Percentiles rank a stretch among this genome's conserved stretches.
phyloP scores from a whole-genome alignment of 2,329 filamentous ascomycete species.

The Emergomyces africanus region DNA sequence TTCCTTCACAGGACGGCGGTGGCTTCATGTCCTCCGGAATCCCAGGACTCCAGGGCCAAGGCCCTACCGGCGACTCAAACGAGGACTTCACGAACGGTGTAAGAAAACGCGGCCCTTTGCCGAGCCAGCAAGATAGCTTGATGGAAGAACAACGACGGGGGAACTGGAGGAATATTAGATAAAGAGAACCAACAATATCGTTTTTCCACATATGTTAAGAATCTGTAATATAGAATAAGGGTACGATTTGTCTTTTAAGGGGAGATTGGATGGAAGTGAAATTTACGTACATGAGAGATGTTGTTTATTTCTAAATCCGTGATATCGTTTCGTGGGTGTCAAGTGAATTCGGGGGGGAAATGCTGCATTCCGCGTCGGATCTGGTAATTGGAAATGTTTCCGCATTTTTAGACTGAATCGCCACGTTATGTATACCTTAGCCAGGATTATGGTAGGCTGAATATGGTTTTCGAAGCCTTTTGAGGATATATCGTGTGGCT shows the following conservation, averaged over 20 bases:
- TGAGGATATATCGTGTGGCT: not conserved
- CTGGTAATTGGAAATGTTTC: not conserved
- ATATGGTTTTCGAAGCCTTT: not conserved
- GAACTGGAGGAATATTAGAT: slow-evolving; percentile 34
- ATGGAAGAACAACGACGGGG: slow-evolving; percentile 58
- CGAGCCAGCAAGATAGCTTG: slow-evolving; percentile 72
- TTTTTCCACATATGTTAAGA: not conserved
- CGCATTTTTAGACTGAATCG: not conserved
- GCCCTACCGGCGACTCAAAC: slow-evolving; percentile 16
- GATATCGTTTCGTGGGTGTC: not conserved
- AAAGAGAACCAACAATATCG: slow-evolving; percentile 1
- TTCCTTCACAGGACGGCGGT: slow-evolving; percentile 22
- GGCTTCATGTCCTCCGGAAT: slow-evolving; percentile 16
- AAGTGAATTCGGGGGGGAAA: not conserved
- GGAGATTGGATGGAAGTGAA: not conserved
- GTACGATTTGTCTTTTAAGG: not conserved
- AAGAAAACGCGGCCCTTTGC: slow-evolving; percentile 55
- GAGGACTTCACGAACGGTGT: slow-evolving; percentile 23
- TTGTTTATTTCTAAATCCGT: not conserved
- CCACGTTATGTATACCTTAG: not conserved
- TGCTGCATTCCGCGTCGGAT: not conserved
- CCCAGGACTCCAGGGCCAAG: slow-evolving; percentile 25
- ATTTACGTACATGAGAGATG: not conserved
- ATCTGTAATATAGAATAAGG: not conserved
- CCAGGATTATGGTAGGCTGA: not conserved